A percentile compares a stretch with the other conserved stretches of the same genome.
Evolutionary conservation across 371 early-diverging fungal species (phyloP).

Genomic region (Dinochytrium kinnereticum): DNA sequence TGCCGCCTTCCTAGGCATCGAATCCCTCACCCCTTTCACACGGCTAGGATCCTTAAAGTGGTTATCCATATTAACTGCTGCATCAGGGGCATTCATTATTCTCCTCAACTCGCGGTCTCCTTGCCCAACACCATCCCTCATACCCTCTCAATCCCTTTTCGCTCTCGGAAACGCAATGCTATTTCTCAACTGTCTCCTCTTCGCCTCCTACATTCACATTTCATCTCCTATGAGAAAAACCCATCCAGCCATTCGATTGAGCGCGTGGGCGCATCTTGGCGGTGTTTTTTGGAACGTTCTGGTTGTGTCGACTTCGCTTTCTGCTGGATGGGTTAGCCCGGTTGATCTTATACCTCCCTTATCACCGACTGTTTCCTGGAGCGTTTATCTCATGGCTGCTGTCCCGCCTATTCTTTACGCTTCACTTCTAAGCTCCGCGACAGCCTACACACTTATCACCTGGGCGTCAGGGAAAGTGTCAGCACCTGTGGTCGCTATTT

Average conservation of each 20-base stretch:
- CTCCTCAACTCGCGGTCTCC: neutral
- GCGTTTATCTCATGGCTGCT: neutral
- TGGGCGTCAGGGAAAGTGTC: neutral
- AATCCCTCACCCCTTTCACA: conserved; percentile 17
- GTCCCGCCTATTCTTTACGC: conserved; percentile 10
- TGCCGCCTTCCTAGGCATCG: conserved; percentile 11
- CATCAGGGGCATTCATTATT: conserved; percentile 6
- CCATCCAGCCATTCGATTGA: conserved; percentile 10
- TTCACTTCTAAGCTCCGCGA: conserved; percentile 4
- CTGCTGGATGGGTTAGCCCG: neutral
- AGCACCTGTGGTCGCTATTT: conserved; percentile 22
- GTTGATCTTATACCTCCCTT: neutral
- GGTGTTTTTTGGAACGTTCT: neutral
- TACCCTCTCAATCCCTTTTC: neutral
- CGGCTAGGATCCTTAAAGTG: neutral
- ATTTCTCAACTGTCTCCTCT: conserved; percentile 11
- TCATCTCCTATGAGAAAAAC: neutral
- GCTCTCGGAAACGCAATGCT: conserved; percentile 14
- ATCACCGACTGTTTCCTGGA: neutral
- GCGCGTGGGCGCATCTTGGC: conserved; percentile 19
- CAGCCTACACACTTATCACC: conserved; percentile 14
- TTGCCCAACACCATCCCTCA: too few species aligned
- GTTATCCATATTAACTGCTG: conserved; percentile 13
- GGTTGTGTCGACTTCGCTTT: neutral
- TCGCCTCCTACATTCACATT: conserved; percentile 9